Percentiles rank a stretch among this genome's conserved stretches.
Evolutionary conservation across 176 grass and related monocot genomes (phyloP).

Genomic region (Phyllostachys edulis): DNA sequence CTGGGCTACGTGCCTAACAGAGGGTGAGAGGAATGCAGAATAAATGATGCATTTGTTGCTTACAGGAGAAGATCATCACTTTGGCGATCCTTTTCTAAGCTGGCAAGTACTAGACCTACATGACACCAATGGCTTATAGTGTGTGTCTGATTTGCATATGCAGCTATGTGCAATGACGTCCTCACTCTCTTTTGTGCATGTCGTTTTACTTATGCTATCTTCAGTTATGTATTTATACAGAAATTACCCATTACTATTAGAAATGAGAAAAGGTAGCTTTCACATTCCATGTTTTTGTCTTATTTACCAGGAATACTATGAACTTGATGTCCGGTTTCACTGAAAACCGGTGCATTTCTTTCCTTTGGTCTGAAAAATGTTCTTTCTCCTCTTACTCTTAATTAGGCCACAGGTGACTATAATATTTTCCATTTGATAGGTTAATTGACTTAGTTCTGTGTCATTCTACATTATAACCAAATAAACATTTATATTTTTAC

Average conservation of each 20-base stretch:
- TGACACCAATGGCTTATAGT: too few relatives aligned
- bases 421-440: too few relatives aligned
- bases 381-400: background rate
- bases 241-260: background rate
- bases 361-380: background rate
- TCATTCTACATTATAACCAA: too few relatives aligned
- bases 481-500: too few relatives aligned
- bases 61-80: constrained; percentile 47
- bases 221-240: too few relatives aligned
- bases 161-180: background rate
- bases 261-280: background rate
- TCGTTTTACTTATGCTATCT: background rate
- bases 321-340: background rate
- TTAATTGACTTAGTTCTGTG: too few relatives aligned
- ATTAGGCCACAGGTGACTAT: too few relatives aligned
- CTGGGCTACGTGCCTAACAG: constrained; percentile 56
- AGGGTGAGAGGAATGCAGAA: constrained; percentile 57
- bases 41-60: constrained; percentile 57
- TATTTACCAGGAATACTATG: background rate
- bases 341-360: background rate
- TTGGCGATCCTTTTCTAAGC: constrained; percentile 50
- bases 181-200: background rate
- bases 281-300: background rate
- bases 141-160: background rate
- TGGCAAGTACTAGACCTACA: too few relatives aligned